These are phyloP conservation scores for Erucastrum elatum DNA, from an alignment of 345 rosid species.

Conservation along the genomic window DNA sequence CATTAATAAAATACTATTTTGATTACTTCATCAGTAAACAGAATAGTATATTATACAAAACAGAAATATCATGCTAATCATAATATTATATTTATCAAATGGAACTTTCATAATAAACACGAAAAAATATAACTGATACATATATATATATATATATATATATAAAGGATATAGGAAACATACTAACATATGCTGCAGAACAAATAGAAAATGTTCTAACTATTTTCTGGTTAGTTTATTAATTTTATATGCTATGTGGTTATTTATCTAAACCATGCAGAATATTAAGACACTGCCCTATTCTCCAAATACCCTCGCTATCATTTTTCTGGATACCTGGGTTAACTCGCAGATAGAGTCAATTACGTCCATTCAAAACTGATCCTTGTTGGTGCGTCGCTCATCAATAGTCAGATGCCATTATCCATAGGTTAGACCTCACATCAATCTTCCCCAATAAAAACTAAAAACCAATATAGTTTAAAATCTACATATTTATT, in stretches of 20 bases:
- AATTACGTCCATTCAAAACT: constrained; percentile 24
- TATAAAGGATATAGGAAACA: background rate
- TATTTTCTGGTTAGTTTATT: background rate
- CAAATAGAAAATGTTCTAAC: background rate
- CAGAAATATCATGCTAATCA: background rate
- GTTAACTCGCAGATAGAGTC: background rate
- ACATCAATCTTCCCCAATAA: background rate
- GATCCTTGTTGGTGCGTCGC: constrained; percentile 4
- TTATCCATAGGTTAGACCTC: background rate
- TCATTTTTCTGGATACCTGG: background rate
- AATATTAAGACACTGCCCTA: background rate
- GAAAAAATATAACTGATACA: background rate
- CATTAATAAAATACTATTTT: background rate
- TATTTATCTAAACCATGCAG: background rate
- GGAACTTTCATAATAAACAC: background rate
- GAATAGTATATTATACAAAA: background rate
- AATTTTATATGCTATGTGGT: background rate
- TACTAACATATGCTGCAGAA: background rate
- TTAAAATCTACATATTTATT: background rate
- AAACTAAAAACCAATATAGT: background rate
- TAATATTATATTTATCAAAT: background rate
- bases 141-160: background rate
- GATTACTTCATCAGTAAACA: background rate
- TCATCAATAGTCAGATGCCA: background rate
- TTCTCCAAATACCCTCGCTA: background rate